These are phyloP conservation scores for Xylaria digitata DNA, from an alignment of 2,329 filamentous ascomycete genomes.

Conservation along the genomic window DNA sequence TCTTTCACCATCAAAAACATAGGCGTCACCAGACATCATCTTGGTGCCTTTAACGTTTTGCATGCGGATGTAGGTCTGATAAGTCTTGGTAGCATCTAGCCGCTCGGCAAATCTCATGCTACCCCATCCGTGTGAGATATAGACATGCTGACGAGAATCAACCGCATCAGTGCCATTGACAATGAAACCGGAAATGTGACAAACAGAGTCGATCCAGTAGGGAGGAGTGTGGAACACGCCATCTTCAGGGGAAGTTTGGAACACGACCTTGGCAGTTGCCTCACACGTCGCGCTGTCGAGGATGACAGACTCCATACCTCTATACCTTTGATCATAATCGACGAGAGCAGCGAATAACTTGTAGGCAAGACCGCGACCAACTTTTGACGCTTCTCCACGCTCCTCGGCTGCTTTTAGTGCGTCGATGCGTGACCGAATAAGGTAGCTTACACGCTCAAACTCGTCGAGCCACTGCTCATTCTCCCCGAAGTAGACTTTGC, in stretches of 20 bases:
- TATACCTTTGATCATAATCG: slow-evolving; percentile 65
- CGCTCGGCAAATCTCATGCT: slow-evolving; percentile 63
- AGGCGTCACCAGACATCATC: slow-evolving; percentile 65
- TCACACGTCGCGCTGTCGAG: slow-evolving; percentile 64
- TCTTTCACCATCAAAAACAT: slow-evolving; percentile 64
- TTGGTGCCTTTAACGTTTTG: slow-evolving; percentile 63
- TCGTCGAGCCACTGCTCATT: slow-evolving; percentile 70
- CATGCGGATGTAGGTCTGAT: slow-evolving; percentile 69
- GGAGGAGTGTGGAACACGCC: slow-evolving; percentile 67
- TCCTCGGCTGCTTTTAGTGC: slow-evolving; percentile 69
- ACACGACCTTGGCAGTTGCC: slow-evolving; percentile 63
- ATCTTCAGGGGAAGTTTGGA: slow-evolving; percentile 60
- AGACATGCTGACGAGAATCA: slow-evolving; percentile 65
- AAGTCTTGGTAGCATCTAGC: slow-evolving; percentile 58
- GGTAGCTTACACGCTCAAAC: slow-evolving; percentile 75
- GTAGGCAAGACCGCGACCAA: slow-evolving; percentile 81
- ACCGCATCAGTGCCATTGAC: slow-evolving; percentile 68
- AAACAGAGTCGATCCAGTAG: slow-evolving; percentile 69
- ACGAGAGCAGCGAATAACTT: slow-evolving; percentile 72
- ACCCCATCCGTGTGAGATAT: slow-evolving; percentile 70
- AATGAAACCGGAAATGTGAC: slow-evolving; percentile 70
- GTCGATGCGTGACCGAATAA: slow-evolving; percentile 73
- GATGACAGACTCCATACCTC: slow-evolving; percentile 69
- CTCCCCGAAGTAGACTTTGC: slow-evolving; percentile 71
- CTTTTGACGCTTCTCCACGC: slow-evolving; percentile 75